Percentiles rank a stretch among this genome's conserved stretches.
phyloP scores from a whole-genome alignment of 2,329 filamentous ascomycete genomes.

The Alternaria viburni region DNA sequence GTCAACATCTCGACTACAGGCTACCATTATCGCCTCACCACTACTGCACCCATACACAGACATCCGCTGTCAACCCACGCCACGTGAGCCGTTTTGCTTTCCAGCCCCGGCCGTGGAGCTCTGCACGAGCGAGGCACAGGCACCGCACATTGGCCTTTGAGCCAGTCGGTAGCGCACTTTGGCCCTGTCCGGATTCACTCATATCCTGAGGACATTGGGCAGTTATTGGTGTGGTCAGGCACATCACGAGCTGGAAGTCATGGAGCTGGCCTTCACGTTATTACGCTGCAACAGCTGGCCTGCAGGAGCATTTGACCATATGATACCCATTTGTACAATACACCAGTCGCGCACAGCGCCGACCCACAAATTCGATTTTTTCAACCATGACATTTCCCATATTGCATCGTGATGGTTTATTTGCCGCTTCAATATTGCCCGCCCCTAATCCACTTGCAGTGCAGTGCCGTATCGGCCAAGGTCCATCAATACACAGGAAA shows the following conservation, averaged over 20 bases:
- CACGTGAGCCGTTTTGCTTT: not conserved
- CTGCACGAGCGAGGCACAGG: not conserved
- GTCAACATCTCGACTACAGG: not conserved
- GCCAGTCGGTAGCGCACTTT: not conserved
- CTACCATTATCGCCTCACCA: not conserved
- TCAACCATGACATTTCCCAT: not conserved
- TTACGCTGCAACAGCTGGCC: slow-evolving; percentile 9
- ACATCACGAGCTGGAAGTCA: not conserved
- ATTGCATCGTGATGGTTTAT: not conserved
- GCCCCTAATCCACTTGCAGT: not conserved
- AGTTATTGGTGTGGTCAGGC: not conserved
- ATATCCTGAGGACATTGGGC: not conserved
- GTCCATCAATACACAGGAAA: not conserved
- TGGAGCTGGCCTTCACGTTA: slow-evolving; percentile 12
- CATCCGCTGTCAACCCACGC: not conserved
- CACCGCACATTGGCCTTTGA: not conserved
- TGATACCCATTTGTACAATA: slow-evolving; percentile 12
- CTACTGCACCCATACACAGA: not conserved
- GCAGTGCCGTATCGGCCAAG: not conserved
- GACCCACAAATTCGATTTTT: not conserved
- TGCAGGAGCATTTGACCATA: not conserved
- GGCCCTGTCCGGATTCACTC: not conserved
- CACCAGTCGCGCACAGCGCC: not conserved
- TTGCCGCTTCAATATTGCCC: not conserved
- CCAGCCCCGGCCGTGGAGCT: not conserved